These are phyloP conservation scores for Colletotrichum sp. DNA, from an alignment of 2,329 filamentous ascomycete species.

Conservation along the genomic window DNA sequence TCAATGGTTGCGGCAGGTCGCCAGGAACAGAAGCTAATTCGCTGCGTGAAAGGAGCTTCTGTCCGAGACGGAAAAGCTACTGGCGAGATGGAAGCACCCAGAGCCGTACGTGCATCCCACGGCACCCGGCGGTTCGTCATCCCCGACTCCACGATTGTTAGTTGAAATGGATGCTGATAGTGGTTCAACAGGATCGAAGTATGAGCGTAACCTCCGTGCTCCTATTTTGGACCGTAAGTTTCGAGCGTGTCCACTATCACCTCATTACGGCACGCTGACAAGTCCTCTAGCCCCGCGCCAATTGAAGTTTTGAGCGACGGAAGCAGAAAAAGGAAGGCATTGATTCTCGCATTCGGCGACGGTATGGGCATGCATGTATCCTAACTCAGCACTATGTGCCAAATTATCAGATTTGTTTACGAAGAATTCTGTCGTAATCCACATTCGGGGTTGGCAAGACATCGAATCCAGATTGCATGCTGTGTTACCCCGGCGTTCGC, in stretches of 20 bases:
- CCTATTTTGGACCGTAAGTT: constrained; percentile 82
- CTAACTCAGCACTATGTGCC: neutral
- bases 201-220: constrained; percentile 87
- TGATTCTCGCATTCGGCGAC: neutral
- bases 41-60: constrained; percentile 71
- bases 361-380: neutral
- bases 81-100: constrained; percentile 96
- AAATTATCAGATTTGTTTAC: neutral
- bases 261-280: constrained; percentile 8
- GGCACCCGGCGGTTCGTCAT: constrained; percentile 81
- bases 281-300: constrained; percentile 50
- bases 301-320: constrained; percentile 46
- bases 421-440: neutral
- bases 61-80: constrained; percentile 83
- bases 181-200: constrained; percentile 78
- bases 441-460: neutral
- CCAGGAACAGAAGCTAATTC: constrained; percentile 13
- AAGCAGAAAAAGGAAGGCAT: neutral
- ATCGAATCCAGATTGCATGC: neutral
- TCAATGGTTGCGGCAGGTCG: neutral
- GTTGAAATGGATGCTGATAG: neutral
- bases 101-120: constrained; percentile 91
- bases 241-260: neutral
- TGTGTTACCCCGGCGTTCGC: neutral
- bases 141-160: neutral